Conservation (phyloP, 2,329 filamentous ascomycete genomes). For the Chlorencoelia australis region DNA sequence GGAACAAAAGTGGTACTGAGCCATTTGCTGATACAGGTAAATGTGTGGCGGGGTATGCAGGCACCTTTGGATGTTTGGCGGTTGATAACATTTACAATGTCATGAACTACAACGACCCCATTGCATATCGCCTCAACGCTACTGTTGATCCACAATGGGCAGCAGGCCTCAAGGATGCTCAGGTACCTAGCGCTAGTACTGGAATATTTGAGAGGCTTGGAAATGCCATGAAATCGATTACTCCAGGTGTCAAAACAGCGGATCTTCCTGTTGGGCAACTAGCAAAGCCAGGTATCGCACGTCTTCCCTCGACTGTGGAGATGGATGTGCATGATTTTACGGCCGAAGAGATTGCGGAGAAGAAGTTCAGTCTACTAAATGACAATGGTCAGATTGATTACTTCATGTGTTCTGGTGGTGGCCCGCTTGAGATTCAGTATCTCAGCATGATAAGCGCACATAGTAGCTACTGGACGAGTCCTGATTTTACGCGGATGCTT, state of each 20-base stretch:
- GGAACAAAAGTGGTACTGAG: constrained; percentile 66
- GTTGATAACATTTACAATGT: constrained; percentile 97
- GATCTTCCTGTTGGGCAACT: constrained; percentile 31
- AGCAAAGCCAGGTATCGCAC: constrained; percentile 28
- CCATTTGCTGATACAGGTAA: constrained; percentile 44
- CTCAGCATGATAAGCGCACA: constrained; percentile 95
- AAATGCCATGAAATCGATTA: constrained; percentile 50
- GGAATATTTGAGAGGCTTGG: constrained; percentile 56
- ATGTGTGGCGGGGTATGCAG: constrained; percentile 64
- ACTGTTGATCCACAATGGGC: constrained; percentile 77
- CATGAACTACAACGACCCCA: constrained; percentile 59
- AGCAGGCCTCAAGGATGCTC: constrained; percentile 62
- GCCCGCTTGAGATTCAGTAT: constrained; percentile 89
- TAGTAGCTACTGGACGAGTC: constrained; percentile 83
- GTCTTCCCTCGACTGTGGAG: constrained; percentile 62
- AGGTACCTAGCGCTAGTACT: constrained; percentile 63
- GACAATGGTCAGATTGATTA: constrained; percentile 96
- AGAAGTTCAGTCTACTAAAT: constrained; percentile 76
- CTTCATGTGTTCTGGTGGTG: constrained; percentile 72
- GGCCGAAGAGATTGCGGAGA: constrained; percentile 84
- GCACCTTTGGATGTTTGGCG: constrained; percentile 79
- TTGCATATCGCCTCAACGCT: constrained; percentile 86
- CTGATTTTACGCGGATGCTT: constrained; percentile 81
- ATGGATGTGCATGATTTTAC: constrained; percentile 93
- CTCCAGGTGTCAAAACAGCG: constrained; percentile 37